Percentiles rank a stretch among this genome's conserved stretches.
These are phyloP conservation scores for Ophiognomonia clavigignenti-juglandacearum DNA, from an alignment of 2,329 filamentous ascomycete species.

Conservation along the genomic window DNA sequence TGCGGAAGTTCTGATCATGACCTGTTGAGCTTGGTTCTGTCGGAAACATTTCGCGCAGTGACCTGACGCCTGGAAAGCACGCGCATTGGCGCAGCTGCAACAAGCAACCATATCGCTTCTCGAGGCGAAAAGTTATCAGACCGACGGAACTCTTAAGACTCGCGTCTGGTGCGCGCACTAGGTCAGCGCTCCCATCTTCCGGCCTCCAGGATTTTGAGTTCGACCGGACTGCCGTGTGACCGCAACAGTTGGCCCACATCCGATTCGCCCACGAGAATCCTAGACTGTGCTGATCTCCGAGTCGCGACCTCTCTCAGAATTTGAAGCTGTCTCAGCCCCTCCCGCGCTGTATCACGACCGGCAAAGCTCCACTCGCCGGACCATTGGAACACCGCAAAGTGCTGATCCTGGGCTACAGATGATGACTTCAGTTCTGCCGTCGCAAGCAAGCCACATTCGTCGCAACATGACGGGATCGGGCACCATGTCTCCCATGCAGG, in stretches of 20 bases:
- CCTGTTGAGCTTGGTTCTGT: neutral
- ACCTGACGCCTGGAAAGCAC: neutral
- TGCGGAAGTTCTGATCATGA: slow-evolving; percentile 9
- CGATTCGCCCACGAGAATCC: slow-evolving; percentile 12
- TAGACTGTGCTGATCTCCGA: slow-evolving; percentile 3
- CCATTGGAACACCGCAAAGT: neutral
- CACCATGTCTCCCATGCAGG: slow-evolving; percentile 39
- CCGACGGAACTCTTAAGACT: too few relatives aligned
- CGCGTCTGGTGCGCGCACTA: neutral
- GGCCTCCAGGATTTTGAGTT: slow-evolving; percentile 1
- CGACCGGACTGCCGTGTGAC: slow-evolving; percentile 12
- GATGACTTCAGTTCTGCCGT: slow-evolving; percentile 39
- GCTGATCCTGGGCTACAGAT: slow-evolving; percentile 21
- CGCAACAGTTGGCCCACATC: slow-evolving; percentile 5
- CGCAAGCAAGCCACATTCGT: slow-evolving; percentile 34
- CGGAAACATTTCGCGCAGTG: neutral
- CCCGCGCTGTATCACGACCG: slow-evolving; percentile 9
- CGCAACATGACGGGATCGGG: slow-evolving; percentile 32
- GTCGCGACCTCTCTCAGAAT: neutral
- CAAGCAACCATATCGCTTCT: neutral
- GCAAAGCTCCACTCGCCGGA: neutral
- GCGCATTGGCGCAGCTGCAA: neutral
- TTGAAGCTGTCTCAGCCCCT: slow-evolving; percentile 9
- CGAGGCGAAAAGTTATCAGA: too few relatives aligned
- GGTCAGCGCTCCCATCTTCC: neutral